phyloP scores from a whole-genome alignment of 345 rosid genomes.

The Linum tenue region DNA sequence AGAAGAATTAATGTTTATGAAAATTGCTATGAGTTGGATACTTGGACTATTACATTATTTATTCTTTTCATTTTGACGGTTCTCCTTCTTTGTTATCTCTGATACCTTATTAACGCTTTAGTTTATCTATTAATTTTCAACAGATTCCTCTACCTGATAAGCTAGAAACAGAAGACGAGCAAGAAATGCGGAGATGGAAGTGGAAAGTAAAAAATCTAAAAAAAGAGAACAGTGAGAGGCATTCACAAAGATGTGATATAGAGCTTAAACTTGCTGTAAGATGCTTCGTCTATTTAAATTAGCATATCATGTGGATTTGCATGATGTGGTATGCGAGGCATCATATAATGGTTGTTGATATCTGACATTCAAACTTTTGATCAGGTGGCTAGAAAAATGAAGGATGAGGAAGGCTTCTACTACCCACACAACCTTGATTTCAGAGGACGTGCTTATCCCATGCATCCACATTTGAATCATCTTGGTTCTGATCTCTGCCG shows the following conservation, averaged over 20 bases:
- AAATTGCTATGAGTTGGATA: too few species aligned
- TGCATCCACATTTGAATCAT: constrained; percentile 97
- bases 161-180: constrained; percentile 62
- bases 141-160: constrained; percentile 72
- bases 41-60: constrained; percentile 7
- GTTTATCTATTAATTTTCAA: constrained; percentile 6
- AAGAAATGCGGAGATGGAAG: constrained; percentile 63
- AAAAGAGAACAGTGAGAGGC: constrained; percentile 77
- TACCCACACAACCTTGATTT: constrained; percentile 96
- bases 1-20: background rate
- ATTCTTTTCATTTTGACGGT: constrained; percentile 6
- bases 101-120: background rate
- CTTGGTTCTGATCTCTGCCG: constrained; percentile 98
- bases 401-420: constrained; percentile 86
- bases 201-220: constrained; percentile 60
- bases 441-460: constrained; percentile 98
- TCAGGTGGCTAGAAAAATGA: constrained; percentile 94
- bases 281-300: constrained; percentile 15
- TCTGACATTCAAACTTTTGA: constrained; percentile 15
- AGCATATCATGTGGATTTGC: constrained; percentile 6
- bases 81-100: background rate
- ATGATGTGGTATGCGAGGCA: constrained; percentile 8
- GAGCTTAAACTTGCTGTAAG: constrained; percentile 96
- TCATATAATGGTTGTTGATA: constrained; percentile 8
- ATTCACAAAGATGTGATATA: constrained; percentile 85